Conservation (phyloP, 2,329 filamentous ascomycete genomes). For the Cadophora gregata region DNA sequence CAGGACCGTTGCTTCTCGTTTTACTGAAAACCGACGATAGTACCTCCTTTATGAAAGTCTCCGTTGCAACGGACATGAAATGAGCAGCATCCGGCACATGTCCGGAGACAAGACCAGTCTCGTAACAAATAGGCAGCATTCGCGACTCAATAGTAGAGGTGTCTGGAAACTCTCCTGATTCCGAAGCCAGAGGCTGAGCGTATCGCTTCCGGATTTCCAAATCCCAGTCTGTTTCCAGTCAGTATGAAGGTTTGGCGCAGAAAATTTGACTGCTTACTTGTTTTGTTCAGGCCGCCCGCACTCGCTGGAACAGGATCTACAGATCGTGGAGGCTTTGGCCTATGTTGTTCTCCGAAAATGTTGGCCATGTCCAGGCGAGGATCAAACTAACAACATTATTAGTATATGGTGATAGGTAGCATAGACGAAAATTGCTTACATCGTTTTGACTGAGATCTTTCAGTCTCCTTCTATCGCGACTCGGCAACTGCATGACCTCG, state of each 20-base stretch:
- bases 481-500: constrained; percentile 74
- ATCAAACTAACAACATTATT: constrained; percentile 38
- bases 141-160: constrained; percentile 65
- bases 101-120: constrained; percentile 64
- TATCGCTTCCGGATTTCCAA: constrained; percentile 71
- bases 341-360: constrained; percentile 45
- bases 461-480: constrained; percentile 67
- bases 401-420: background rate
- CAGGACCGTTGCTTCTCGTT: constrained; percentile 68
- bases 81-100: constrained; percentile 65
- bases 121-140: constrained; percentile 73
- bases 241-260: background rate
- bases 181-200: constrained; percentile 66
- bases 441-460: constrained; percentile 69
- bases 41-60: constrained; percentile 71
- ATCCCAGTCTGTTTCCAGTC: constrained; percentile 60
- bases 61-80: constrained; percentile 69
- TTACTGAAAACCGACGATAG: constrained; percentile 67
- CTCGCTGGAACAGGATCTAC: constrained; percentile 70
- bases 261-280: constrained; percentile 54
- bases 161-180: constrained; percentile 74
- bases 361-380: constrained; percentile 42
- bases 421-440: constrained; percentile 48
- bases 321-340: constrained; percentile 48
- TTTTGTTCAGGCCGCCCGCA: constrained; percentile 76